Evolutionary conservation across 805 yeast genomes (phyloP), one percentile per base, ranked within the genome.

Genomic region (Zygoascus tannicola): DNA sequence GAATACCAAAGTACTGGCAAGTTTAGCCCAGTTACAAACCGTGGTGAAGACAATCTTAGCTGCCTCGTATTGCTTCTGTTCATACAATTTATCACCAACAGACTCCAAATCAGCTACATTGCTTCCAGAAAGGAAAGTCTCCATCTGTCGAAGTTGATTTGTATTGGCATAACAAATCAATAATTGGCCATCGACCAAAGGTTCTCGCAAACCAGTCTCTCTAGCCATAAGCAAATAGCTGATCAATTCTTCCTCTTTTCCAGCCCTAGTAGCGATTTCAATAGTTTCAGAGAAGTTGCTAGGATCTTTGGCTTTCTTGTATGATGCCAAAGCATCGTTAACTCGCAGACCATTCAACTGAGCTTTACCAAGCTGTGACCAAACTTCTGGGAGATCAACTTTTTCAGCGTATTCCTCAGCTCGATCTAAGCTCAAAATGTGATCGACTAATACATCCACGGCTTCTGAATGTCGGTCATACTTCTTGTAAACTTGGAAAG

Each of bases 341-440:
- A 92, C 78, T 56, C 97, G 78, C 59, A 88, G 73, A 41, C 97
- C 98, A 56, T 86, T 85, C 59, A 92, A 74, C 68, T 92, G 97
- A 45, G 98, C 97, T 62, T 80, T 77, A 74, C 97, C 99, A 46
- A 92, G 75, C 64, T 86, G 94, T 57, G 85, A 81, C 97, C 97
- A 92, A 52, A 90, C 72, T 54, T 82, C 94, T 8, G 95, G 78
- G 28, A 75, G 71, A 57, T 88, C 88, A 51, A 85, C 71, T 66
- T 85, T 85, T 58, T 88, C 97, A 51, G 95, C 97, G 59, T 85
- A 92, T 46, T 79, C 78, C 58, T 82, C 90, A 59, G 94, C 98
- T 62, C 97, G 81, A 65, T 92, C 98, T 47, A 92, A 76, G 3
- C 96, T 85, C 83, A 90, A 75, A 53, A 92, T 72, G 57, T 92